These are phyloP conservation scores for Tylopilus subfusipes DNA, from an alignment of 768 basidiomycete genomes.

Conservation along the genomic window DNA sequence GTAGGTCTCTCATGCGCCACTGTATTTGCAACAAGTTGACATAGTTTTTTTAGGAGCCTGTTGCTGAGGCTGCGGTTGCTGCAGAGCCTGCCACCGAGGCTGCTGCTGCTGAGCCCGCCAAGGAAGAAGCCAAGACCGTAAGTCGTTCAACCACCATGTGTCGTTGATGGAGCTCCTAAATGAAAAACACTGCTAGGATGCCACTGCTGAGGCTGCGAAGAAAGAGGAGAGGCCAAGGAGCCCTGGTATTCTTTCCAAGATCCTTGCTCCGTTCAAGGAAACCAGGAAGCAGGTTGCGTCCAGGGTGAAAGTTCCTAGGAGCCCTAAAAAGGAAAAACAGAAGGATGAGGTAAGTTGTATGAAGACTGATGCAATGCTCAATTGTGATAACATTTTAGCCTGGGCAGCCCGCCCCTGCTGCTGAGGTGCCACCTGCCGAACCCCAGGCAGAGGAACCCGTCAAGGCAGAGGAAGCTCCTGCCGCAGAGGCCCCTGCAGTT, in stretches of 20 bases:
- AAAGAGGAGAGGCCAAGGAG: conserved; percentile 83
- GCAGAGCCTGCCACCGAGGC: conserved; percentile 31
- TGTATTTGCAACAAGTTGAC: not conserved
- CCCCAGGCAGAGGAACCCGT: conserved; percentile 30
- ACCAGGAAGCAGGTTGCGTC: conserved; percentile 52
- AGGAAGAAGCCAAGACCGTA: conserved; percentile 45
- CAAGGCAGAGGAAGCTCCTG: conserved; percentile 43
- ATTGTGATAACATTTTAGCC: conserved; percentile 16
- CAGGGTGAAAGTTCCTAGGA: conserved; percentile 61
- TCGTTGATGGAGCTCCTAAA: conserved; percentile 32
- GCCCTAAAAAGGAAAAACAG: conserved; percentile 81
- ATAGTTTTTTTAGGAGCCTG: conserved; percentile 34
- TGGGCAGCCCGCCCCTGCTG: conserved; percentile 34
- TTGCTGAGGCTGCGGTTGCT: conserved; percentile 25
- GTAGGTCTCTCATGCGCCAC: conserved; percentile 24
- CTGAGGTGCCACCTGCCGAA: conserved; percentile 35
- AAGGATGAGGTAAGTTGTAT: conserved; percentile 59
- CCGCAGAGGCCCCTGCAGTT: conserved; percentile 31
- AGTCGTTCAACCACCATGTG: conserved; percentile 15
- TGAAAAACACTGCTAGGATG: conserved; percentile 24
- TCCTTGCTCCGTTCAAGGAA: conserved; percentile 75
- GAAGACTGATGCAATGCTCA: not conserved
- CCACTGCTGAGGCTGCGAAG: conserved; percentile 49
- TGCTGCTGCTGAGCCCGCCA: conserved; percentile 33
- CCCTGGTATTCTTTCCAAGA: conserved; percentile 69